These are phyloP conservation scores for Calonectria pseudoturangicola DNA, from an alignment of 2,329 filamentous ascomycete genomes.

Conservation along the genomic window DNA sequence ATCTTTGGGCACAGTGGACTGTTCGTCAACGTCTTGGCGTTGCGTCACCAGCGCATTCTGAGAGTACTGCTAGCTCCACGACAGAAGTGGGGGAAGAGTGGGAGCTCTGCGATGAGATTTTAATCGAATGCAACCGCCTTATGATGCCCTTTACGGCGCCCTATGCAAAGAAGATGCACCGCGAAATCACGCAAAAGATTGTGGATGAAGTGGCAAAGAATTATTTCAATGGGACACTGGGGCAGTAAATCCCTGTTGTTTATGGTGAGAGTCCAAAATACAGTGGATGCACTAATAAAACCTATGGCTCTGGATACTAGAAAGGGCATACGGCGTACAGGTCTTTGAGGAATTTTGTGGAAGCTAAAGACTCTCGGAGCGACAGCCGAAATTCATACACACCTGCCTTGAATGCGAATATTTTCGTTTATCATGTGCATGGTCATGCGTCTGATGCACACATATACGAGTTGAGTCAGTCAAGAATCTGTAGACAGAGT, in stretches of 20 bases:
- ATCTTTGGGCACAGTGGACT: conserved; percentile 57
- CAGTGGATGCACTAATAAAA: too few relatives aligned
- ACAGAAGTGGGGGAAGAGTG: conserved; percentile 48
- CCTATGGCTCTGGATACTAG: neutral
- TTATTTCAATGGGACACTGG: conserved; percentile 14
- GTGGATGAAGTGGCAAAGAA: conserved; percentile 51
- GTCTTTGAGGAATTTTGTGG: neutral
- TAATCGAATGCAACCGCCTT: conserved; percentile 55
- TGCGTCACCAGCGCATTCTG: conserved; percentile 24
- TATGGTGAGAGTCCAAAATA: neutral
- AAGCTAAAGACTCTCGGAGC: neutral
- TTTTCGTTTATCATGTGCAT: too few relatives aligned
- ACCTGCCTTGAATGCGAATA: too few relatives aligned
- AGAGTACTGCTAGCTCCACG: conserved; percentile 40
- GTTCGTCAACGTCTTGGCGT: conserved; percentile 43
- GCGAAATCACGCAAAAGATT: conserved; percentile 53
- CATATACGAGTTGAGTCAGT: neutral
- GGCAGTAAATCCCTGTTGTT: neutral
- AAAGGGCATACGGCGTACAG: neutral
- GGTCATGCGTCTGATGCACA: neutral
- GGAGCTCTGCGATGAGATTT: conserved; percentile 54
- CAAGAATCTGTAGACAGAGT: neutral
- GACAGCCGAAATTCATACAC: neutral
- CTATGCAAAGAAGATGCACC: conserved; percentile 52
- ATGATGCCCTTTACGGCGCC: conserved; percentile 57